These are phyloP conservation scores for Blastocystis sp. DNA, from an alignment of 352 stramenopile genomes.

Conservation along the genomic window DNA sequence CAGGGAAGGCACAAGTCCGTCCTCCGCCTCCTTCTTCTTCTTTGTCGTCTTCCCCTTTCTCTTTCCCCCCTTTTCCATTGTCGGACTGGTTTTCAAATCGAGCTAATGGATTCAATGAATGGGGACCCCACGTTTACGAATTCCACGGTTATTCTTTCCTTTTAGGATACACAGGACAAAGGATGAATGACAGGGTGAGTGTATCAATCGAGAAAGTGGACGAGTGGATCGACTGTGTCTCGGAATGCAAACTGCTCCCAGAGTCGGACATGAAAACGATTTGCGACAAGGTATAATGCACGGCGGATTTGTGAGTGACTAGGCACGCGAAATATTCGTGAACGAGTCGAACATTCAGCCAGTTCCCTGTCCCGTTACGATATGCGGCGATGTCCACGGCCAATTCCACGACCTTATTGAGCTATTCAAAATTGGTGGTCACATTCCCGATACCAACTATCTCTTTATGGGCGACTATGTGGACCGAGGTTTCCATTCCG, in stretches of 20 bases:
- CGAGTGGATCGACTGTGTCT: constrained; percentile 90
- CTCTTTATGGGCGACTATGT: constrained; percentile 99
- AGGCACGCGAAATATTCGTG: constrained; percentile 93
- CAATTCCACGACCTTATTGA: constrained; percentile 97
- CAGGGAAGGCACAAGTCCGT: constrained; percentile 13
- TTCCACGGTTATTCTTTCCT: neutral
- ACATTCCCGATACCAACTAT: constrained; percentile 91
- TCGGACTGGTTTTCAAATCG: neutral
- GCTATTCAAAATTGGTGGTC: constrained; percentile 89
- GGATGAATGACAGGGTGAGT: constrained; percentile 24
- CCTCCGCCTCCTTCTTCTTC: neutral
- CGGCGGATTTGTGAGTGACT: neutral
- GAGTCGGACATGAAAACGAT: constrained; percentile 93
- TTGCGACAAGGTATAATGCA: constrained; percentile 82
- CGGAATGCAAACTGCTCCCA: constrained; percentile 89
- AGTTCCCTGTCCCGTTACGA: constrained; percentile 93
- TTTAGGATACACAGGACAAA: no score
- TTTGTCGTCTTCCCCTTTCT: neutral
- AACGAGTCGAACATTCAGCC: constrained; percentile 95
- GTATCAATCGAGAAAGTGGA: constrained; percentile 81
- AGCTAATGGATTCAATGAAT: neutral
- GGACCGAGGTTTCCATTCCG: constrained; percentile 96
- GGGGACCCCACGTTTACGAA: neutral
- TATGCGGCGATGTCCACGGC: constrained; percentile 94
- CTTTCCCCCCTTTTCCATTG: neutral